Evolutionary conservation across 208 protist species (phyloP).

Genomic region (Leishmania arabica): DNA sequence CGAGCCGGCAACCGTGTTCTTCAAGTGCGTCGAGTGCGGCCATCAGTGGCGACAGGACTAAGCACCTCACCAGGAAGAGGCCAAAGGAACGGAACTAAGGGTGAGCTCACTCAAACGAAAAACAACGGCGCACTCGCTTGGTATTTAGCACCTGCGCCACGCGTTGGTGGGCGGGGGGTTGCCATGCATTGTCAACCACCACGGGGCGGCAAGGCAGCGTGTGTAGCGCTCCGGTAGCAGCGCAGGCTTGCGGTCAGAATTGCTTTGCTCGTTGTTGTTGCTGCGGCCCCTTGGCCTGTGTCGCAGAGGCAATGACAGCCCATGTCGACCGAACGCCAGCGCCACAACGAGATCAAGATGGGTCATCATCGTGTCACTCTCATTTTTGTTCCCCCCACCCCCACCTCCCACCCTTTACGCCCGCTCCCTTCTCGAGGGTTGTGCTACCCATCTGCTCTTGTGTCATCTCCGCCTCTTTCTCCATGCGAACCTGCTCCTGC

Average conservation of each 20-base stretch:
- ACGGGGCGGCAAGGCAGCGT: neutral
- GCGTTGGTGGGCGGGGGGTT: neutral
- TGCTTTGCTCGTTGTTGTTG: neutral
- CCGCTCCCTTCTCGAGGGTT: neutral
- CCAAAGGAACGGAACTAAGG: neutral
- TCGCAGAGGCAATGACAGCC: neutral
- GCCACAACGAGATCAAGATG: neutral
- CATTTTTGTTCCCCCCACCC: neutral
- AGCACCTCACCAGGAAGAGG: neutral
- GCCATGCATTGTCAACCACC: neutral
- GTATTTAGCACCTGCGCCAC: neutral
- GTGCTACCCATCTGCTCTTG: neutral
- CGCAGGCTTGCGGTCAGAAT: neutral
- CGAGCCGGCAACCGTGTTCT: conserved; percentile 98
- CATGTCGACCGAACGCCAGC: neutral
- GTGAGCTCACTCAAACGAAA: neutral
- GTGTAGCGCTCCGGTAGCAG: neutral
- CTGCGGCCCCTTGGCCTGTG: neutral
- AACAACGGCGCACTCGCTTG: conserved; percentile 2
- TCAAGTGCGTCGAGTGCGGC: conserved; percentile 95
- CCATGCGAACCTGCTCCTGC: neutral
- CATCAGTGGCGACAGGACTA: conserved; percentile 93
- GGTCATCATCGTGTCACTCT: neutral
- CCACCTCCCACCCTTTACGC: neutral
- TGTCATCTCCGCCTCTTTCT: neutral